A percentile compares a stretch with the other conserved stretches of the same genome.
Evolutionary conservation across 2,329 filamentous ascomycete genomes (phyloP).

Genomic region (Ophiostoma sp.): DNA sequence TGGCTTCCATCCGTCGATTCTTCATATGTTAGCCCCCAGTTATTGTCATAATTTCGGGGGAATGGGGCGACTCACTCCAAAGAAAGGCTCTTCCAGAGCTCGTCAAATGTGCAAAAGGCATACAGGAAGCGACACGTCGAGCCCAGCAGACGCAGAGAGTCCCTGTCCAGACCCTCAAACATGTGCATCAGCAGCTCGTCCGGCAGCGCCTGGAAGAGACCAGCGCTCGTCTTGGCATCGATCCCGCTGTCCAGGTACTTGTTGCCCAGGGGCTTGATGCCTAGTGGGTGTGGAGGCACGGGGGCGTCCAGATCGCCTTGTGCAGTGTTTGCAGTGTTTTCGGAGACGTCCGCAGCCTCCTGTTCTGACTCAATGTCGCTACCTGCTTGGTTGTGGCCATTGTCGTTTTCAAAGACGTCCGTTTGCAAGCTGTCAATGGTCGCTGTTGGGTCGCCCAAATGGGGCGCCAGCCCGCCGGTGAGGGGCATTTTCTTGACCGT

Average conservation of each 20-base stretch:
- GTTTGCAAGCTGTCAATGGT: background rate
- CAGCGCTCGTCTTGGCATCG: slow-evolving; percentile 64
- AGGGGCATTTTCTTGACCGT: slow-evolving; percentile 18
- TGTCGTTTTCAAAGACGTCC: background rate
- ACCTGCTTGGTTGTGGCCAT: background rate
- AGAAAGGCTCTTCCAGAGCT: slow-evolving; percentile 85
- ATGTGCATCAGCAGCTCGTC: slow-evolving; percentile 78
- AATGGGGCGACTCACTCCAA: slow-evolving; percentile 66
- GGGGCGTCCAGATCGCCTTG: slow-evolving; percentile 39
- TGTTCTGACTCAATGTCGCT: background rate
- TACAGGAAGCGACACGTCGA: slow-evolving; percentile 82
- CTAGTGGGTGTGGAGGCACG: slow-evolving; percentile 77
- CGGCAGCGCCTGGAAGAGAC: slow-evolving; percentile 69
- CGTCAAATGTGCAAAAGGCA: slow-evolving; percentile 80
- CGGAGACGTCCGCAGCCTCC: background rate
- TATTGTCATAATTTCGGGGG: background rate
- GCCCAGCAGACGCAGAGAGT: slow-evolving; percentile 64
- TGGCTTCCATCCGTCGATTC: slow-evolving; percentile 32
- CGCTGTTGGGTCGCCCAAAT: slow-evolving; percentile 21
- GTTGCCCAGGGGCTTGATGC: slow-evolving; percentile 86
- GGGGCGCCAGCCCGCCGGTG: slow-evolving; percentile 17
- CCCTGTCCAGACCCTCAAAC: slow-evolving; percentile 71
- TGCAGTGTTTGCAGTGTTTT: no score
- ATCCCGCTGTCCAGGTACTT: slow-evolving; percentile 64
- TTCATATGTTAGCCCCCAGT: background rate